Base-by-base conservation (phyloP, 306 rosid species). In the Corylus americana region DNA sequence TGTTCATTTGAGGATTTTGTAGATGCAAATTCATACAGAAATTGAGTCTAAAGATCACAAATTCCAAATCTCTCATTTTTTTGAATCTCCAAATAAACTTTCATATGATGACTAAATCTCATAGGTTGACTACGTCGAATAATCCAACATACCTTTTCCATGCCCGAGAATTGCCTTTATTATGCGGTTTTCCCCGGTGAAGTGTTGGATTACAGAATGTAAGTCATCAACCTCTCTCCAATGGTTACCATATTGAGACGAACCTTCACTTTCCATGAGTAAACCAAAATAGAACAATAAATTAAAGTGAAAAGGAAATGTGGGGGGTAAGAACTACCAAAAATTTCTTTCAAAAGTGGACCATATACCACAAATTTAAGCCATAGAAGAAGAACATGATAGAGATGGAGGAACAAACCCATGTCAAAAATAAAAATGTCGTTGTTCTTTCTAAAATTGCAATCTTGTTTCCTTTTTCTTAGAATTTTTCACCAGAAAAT, bases 261-360 rank as follows among this genome's bases (percentile, higher is more conserved):
- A 80, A 54, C 98, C 97, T 77, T 92, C 98, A 78, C 97, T 92
- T 81, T 94, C 96, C 85, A 97, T 94, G 51, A 47, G 75, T 88
- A 37, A 47, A 67, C 72, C 58, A 58, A 76, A 70, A 83, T n/a
- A 55, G 31, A 72, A 83, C 81, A 83, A 51, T 62, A 73, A 72
- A 86, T 83, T 74, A 82, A 82, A 85, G 81, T 63, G 76, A 42
- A 80, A 64, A 37, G 39, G 29, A 55, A 72, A 61, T 47, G 67
- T 11, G 13, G 4, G 5, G 29, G 5, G 47, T 37, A 27, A 20
- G 73, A 68, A 68, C 73, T 44, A 42, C 71, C 48, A 37, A 37
- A 63, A 76, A 55, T 57, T 11, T 77, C 27, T 53, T 55, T 48
- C 66, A 70, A 16, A 22, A 39, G 66, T 49, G 62, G 74, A 64